Base-by-base conservation (phyloP, 306 rosid genomes). In the Luffa aegyptiaca region DNA sequence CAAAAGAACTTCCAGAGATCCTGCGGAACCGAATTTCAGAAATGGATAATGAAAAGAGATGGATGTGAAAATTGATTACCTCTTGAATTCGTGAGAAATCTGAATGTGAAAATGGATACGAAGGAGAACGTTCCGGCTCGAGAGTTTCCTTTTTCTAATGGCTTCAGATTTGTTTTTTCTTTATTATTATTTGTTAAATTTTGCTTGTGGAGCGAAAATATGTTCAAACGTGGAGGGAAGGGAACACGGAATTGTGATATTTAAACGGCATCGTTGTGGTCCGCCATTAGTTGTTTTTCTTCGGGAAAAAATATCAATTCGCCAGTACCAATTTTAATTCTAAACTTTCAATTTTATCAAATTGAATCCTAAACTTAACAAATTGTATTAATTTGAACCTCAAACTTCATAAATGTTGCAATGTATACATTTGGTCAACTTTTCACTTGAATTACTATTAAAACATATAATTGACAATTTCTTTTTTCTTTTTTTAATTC, bases 1-100 rank as follows among this genome's bases (percentile, higher is more conserved):
- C 37, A 44, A 70, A n/a, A 69, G 75, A 69, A n/a, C 75, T 69
- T 69, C 36, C 55, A 44, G 55, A 46, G 55, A 70, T 68, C 46
- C 46, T 65, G 46, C 72, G 72, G 26, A 8, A 9, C 31, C 75
- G 7, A 68, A 5, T 4, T 42, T 9, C 53, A 68, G 52, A 68
- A 39, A 41, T 68, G 36, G 36, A 42, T 14, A 2, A 41, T 41
- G 75, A 68, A 42, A 42, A n/a, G 12, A 10, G 26, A 65, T 37
- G 10, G 0, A 18, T 17, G 17, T 17, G 46, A 37, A 17, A 39
- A 39, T 41, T 42, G 75, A 20, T 70, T 70, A 70, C 76, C 76
- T 13, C 76, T 20, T 10, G 55, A 70, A 70, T 44, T 70, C 10
- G 55, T 20, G 76, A 70, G 55, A 70, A 70, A 70, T 70, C 76